Evolutionary conservation across 176 grass and related monocot genomes (phyloP).

Genomic region (Oryza longistaminata): DNA sequence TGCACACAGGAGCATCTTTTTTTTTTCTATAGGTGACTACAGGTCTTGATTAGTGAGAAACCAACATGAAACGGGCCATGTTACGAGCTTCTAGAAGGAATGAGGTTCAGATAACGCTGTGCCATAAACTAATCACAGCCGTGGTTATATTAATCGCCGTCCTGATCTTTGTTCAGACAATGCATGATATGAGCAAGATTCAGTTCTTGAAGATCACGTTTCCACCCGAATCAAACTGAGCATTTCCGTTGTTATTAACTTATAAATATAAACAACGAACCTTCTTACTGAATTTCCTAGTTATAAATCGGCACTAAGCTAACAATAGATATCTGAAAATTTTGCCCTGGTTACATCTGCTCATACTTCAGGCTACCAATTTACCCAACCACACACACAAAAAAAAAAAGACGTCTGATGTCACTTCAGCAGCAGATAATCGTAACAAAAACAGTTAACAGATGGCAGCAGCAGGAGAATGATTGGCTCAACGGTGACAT

Average conservation of each 20-base stretch:
- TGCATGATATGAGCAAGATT: not conserved
- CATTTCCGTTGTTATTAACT: constrained; percentile 5
- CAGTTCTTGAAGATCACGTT: not conserved
- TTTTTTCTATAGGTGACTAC: constrained; percentile 3
- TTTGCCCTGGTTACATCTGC: not conserved
- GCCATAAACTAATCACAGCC: not conserved
- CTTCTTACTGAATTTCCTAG: not conserved
- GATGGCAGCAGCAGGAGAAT: not conserved
- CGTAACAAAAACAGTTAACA: not conserved
- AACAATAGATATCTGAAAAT: not conserved
- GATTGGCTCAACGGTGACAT: constrained; percentile 9
- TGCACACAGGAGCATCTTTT: not conserved
- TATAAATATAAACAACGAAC: no score
- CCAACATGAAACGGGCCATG: constrained; percentile 21
- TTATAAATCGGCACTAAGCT: not conserved
- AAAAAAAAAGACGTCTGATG: not conserved
- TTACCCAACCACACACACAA: not conserved
- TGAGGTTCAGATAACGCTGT: not conserved
- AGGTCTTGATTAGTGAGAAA: not conserved
- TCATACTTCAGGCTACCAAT: not conserved
- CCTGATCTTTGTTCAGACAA: constrained; percentile 6
- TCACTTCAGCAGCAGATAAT: not conserved
- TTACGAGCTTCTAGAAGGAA: constrained; percentile 25
- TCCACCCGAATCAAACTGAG: not conserved
- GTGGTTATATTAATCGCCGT: not conserved